Evolutionary conservation across 257 asterid genomes (phyloP).

Genomic region (Gardenia jasminoides): DNA sequence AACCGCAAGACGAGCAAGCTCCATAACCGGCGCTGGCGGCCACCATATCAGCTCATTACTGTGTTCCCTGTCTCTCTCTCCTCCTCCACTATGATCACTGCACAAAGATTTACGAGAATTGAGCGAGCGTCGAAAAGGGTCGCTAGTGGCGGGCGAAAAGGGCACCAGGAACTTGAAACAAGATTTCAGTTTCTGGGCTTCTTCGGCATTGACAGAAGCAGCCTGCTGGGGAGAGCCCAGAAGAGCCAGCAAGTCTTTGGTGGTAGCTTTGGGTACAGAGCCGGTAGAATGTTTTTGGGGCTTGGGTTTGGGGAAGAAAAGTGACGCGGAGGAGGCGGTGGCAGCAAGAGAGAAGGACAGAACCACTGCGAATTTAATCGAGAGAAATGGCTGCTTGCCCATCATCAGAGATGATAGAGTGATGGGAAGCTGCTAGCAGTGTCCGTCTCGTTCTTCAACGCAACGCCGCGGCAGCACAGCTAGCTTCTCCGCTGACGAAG

Average conservation of each 20-base stretch:
- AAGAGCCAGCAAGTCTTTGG: slow-evolving; percentile 66
- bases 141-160: slow-evolving; percentile 6
- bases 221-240: slow-evolving; percentile 73
- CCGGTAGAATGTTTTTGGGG: slow-evolving; percentile 13
- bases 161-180: slow-evolving; percentile 82
- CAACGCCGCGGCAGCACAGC: no score
- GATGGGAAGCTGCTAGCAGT: background rate
- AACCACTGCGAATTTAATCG: slow-evolving; percentile 52
- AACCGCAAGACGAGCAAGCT: slow-evolving; percentile 75
- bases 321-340: slow-evolving; percentile 21
- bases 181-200: slow-evolving; percentile 52
- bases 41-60: slow-evolving; percentile 55
- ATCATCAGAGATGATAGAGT: background rate
- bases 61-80: slow-evolving; percentile 26
- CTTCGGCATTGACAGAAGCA: slow-evolving; percentile 47
- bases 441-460: background rate
- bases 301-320: slow-evolving; percentile 16
- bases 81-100: slow-evolving; percentile 18
- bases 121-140: slow-evolving; percentile 34
- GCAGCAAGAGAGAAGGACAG: slow-evolving; percentile 62
- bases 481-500: no score
- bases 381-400: slow-evolving; percentile 34
- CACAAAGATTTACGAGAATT: slow-evolving; percentile 7
- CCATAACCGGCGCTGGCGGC: slow-evolving; percentile 77
- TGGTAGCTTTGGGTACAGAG: slow-evolving; percentile 55